Base-by-base conservation (phyloP, 768 basidiomycete species). In the Epithele typhae region DNA sequence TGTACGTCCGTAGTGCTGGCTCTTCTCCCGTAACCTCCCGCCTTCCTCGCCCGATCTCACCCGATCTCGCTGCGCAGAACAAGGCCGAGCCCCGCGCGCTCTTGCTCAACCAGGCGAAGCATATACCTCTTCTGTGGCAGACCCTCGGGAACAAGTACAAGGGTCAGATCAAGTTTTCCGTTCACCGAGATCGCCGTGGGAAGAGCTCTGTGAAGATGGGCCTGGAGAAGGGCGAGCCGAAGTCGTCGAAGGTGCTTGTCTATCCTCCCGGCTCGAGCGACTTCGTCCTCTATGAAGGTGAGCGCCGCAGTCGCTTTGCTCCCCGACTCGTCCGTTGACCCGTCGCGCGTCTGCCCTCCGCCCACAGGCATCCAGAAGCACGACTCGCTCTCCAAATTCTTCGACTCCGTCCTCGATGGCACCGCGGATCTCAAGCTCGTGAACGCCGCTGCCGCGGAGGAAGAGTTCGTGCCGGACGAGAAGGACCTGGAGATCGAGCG, bases 101-200 rank as follows among this genome's bases (percentile, higher is more conserved):
- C 7, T 75, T 89, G 12, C 64, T 87, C 46, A 87, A 84, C 58
- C 82, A 89, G 62, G 83, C 84, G 49, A 84, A 82, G 55, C 81
- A 79, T 57, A 78, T 79, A 37, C 91, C 90, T 1, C 65, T 92
- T 10, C 70, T 92, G 33, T 92, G 89, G 90, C 78, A 84, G 55
- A 81, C 86, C 18, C 75, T 92, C 22, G 79, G 76, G 19, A 87
- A 88, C 60, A 85, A 81, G 53, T 91, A 82, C 67, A 60, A 72
- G 46, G 78, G 78, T 36, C 67, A 78, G 52, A 69, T 92, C 9
- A 72, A 69, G 22, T 80, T 91, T 52, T 84, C 73, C 1, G 71
- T 75, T 23, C 78, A 83, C 57, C 77, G 77, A 27, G 87, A 89
- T 66, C 75, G 79, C 21, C 74, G 83, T 39, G 86, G 82, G 18